These are phyloP conservation scores for Kandelia obovata DNA, from an alignment of 345 rosid genomes.

Conservation along the genomic window DNA sequence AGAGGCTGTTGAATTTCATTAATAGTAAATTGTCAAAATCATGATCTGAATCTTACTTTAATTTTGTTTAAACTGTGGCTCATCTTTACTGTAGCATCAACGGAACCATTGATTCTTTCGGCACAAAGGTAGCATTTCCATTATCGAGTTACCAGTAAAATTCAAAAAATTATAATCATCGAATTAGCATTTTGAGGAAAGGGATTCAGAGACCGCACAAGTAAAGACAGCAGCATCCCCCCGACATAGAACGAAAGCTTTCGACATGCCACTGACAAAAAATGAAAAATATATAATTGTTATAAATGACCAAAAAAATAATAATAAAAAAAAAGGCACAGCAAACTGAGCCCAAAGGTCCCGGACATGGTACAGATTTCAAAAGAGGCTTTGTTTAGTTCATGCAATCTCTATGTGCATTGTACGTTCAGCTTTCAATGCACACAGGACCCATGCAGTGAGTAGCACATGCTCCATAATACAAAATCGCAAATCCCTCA, in stretches of 20 bases:
- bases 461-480: slow-evolving; percentile 17
- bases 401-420: slow-evolving; percentile 47
- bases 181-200: too few species aligned
- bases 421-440: slow-evolving; percentile 28
- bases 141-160: too few species aligned
- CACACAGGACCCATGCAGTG: slow-evolving; percentile 26
- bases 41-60: too few species aligned
- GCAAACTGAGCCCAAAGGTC: slow-evolving; percentile 11
- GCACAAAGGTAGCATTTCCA: too few species aligned
- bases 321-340: neutral
- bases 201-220: too few species aligned
- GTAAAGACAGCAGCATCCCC: too few species aligned
- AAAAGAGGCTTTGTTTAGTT: slow-evolving; percentile 19
- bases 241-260: neutral
- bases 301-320: neutral
- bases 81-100: too few species aligned
- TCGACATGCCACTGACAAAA: neutral
- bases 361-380: slow-evolving; percentile 17
- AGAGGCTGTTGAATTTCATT: too few species aligned
- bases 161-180: too few species aligned
- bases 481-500: slow-evolving; percentile 18
- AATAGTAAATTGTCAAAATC: too few species aligned
- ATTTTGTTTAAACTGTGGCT: too few species aligned
- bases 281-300: neutral
- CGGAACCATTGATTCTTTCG: too few species aligned